Base-by-base conservation (phyloP, 2,329 filamentous ascomycete species). In the Lecanoromycetidae sp. region DNA sequence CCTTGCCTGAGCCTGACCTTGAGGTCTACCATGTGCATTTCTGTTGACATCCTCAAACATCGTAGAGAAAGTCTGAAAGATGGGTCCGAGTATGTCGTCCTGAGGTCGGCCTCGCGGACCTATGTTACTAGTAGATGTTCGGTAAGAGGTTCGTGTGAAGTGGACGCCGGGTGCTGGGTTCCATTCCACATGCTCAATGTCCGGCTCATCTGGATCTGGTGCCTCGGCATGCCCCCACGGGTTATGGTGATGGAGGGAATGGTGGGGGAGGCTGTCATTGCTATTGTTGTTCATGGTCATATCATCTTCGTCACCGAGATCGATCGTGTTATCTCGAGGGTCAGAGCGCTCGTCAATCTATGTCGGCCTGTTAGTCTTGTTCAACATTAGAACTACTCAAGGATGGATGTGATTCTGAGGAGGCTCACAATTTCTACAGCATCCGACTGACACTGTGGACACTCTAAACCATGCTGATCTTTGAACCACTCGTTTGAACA, bases 401-500 rank as follows among this genome's bases (percentile, higher is more conserved):
- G 38, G 46, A 19, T 29, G 34, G 25, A 47, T 34, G 38, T 35
- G 33, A 42, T 22, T 47, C 46, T 40, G 30, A 26, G 41, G 22
- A 15, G 47, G 71, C 82, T 60, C 70, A 94, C 88, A 57, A 96
- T 87, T 67, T 98, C 88, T 13, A 79, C 86, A 55, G 86, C 80
- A 17, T 94, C 86, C 30, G 79, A 79, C 3, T 72, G 61, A 61
- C 91, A 98, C n/a, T 68, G 64, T 13, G 87, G 87, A 60, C 91
- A 98, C 13, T 67, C 68, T 52, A 94, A 66, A 22, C 74, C 80
- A 54, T 75, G 71, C 53, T 83, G 75, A 50, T 85, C 77, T 50
- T 77, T 71, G 58, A 82, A 85, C 87, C 87, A 96, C 62, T 94
- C 82, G 53, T 83, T 68, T 44, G 74, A 63, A 67, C 91, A 96